Base-by-base conservation (phyloP, 2,329 filamentous ascomycete genomes). In the Monilinia laxa region DNA sequence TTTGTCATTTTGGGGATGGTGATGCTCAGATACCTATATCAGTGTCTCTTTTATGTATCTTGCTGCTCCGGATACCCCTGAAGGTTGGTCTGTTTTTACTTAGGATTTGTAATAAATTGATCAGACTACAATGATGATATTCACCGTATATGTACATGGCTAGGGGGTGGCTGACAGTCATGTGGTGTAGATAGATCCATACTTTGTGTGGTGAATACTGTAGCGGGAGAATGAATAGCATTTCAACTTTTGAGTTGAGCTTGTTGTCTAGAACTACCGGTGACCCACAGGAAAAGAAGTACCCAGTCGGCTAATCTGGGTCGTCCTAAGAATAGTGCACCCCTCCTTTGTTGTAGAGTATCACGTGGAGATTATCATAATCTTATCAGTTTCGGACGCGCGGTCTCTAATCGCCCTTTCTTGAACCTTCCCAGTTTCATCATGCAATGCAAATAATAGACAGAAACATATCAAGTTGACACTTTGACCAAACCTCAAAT, bases 1-100 rank as follows among this genome's bases (percentile, higher is more conserved):
- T 20, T 64, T 51, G 16, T 6, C 20, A 16, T 40, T 51, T 1
- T 64, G 51, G 40, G 31, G 65, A 64, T 62, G 66, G 68, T 67
- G 53, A 68, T 69, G 53, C 64, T 63, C 66, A 70, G 67, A 71
- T 69, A 69, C 70, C 69, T 67, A 20, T 62, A 57, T 52, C 38
- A 63, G 31, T 68, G 31, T 68, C 20, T 53, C 53, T 71, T 63
- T 42, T 51, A 42, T 38, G 57, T 45, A 42, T 65, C 25, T 65
- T 67, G 58, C 54, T 67, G 53, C 59, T 68, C 58, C 64, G 58
- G 65, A 69, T 70, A 68, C 67, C 68, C 68, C 56, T 60, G 28
- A 51, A 25, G 28, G 20, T 38, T 60, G 53, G 67, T 67, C 53
- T 65, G 57, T 57, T 65, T 62, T 35, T 51, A 49, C 55, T 62